phyloP scores from a whole-genome alignment of 495 filamentous ascomycete species.

The Tuber microsphaerosporum region DNA sequence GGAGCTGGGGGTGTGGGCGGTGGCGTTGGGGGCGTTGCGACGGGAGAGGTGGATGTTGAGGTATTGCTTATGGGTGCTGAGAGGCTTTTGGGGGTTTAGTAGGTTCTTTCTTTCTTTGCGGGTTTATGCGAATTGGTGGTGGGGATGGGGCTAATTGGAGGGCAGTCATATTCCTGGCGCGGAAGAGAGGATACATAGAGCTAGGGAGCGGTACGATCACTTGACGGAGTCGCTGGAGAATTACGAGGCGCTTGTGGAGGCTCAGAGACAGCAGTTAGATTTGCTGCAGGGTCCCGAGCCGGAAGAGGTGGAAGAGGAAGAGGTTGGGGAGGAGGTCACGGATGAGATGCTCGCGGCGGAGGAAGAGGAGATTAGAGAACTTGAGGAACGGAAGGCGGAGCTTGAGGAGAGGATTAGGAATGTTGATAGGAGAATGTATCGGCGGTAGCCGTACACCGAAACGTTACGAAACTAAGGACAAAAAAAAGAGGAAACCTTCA shows the following conservation, averaged over 20 bases:
- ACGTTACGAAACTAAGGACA: not conserved
- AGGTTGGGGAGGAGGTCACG: constrained; percentile 51
- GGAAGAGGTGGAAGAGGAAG: constrained; percentile 40
- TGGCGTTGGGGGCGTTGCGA: constrained; percentile 43
- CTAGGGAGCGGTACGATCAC: constrained; percentile 64
- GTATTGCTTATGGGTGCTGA: constrained; percentile 79
- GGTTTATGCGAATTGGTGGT: not conserved
- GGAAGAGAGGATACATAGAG: constrained; percentile 63
- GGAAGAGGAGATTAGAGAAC: constrained; percentile 67
- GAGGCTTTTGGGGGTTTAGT: constrained; percentile 84
- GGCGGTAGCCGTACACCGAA: not conserved
- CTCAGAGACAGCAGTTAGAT: constrained; percentile 67
- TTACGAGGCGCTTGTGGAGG: constrained; percentile 71
- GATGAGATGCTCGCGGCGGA: constrained; percentile 69
- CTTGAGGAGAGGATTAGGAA: constrained; percentile 70
- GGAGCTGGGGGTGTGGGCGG: constrained; percentile 47
- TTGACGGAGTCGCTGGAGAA: constrained; percentile 66
- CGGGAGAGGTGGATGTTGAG: constrained; percentile 76
- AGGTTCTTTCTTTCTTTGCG: constrained; percentile 37
- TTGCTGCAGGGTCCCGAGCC: constrained; percentile 54
- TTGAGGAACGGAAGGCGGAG: constrained; percentile 68
- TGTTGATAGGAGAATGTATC: constrained; percentile 67
- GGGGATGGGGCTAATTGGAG: not conserved
- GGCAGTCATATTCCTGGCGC: constrained; percentile 69
- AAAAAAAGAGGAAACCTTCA: not conserved